These are phyloP conservation scores for Inga leiocalycina DNA, from an alignment of 306 rosid genomes.

Conservation along the genomic window DNA sequence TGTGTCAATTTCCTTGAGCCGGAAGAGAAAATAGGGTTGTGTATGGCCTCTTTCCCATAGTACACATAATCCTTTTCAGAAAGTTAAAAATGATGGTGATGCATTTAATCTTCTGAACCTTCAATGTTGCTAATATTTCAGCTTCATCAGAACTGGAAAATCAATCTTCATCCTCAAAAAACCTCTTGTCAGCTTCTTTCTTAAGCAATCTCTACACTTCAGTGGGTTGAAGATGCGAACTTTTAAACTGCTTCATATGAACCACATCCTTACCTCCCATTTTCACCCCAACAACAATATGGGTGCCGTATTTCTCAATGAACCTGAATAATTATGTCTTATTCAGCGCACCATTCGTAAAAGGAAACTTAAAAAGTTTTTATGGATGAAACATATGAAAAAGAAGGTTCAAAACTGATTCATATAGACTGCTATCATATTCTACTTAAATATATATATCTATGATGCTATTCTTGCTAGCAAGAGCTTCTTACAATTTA, in stretches of 20 bases:
- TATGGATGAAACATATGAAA: not conserved
- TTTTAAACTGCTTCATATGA: conserved; percentile 55
- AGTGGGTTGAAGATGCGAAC: conserved; percentile 44
- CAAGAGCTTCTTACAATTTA: not conserved
- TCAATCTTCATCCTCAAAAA: conserved; percentile 45
- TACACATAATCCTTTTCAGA: not conserved
- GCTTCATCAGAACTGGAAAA: conserved; percentile 14
- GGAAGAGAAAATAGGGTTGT: not conserved
- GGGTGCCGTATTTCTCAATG: conserved; percentile 74
- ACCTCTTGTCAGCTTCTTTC: conserved; percentile 56
- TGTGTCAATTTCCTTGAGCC: too few relatives aligned
- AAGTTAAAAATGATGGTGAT: not conserved
- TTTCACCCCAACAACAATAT: conserved; percentile 65
- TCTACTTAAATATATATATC: not conserved
- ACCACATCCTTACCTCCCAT: conserved; percentile 76
- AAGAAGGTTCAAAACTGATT: not conserved
- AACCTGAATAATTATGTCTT: conserved; percentile 45
- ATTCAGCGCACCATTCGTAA: conserved; percentile 15
- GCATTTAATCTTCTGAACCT: conserved; percentile 38
- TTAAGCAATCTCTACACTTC: conserved; percentile 61
- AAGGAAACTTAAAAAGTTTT: not conserved
- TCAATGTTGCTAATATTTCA: conserved; percentile 26
- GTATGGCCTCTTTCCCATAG: not conserved
- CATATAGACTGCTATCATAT: conserved; percentile 3
- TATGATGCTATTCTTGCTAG: not conserved